phyloP scores from a whole-genome alignment of 148 eudicot species.

The Rhododendron kiyosumense region DNA sequence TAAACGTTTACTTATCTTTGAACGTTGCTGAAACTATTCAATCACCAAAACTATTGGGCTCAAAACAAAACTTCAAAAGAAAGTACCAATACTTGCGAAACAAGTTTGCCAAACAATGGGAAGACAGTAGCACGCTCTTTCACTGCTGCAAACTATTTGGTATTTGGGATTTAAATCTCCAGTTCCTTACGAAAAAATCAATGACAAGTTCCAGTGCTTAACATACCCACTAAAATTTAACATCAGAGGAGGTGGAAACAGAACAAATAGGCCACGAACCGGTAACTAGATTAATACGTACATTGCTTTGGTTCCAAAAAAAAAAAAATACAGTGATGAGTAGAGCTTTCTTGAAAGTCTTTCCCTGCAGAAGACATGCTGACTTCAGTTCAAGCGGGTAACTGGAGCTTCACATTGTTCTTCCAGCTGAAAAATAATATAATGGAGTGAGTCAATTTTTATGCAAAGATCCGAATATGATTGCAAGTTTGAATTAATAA shows the following conservation, averaged over 20 bases:
- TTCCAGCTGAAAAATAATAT: constrained; percentile 7
- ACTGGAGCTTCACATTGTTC: constrained; percentile 12
- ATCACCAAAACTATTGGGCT: not conserved
- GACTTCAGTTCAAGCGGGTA: constrained; percentile 1
- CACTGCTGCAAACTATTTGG: constrained; percentile 1
- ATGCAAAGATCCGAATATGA: too few relatives aligned
- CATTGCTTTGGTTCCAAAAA: not conserved
- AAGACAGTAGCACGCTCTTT: not conserved
- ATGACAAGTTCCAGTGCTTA: not conserved
- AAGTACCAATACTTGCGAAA: not conserved
- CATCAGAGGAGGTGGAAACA: not conserved
- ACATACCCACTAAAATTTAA: not conserved
- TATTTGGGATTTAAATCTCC: not conserved
- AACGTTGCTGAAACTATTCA: not conserved
- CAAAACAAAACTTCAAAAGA: not conserved
- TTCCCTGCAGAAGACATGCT: not conserved
- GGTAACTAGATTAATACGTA: not conserved
- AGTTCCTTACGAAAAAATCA: not conserved
- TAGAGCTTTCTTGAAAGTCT: not conserved
- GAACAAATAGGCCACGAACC: not conserved
- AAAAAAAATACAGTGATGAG: not conserved
- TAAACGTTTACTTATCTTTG: not conserved
- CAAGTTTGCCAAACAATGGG: not conserved
- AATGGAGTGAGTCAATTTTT: not conserved
- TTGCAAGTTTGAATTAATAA: not conserved